Evolutionary conservation across 768 basidiomycete genomes (phyloP).

Genomic region (Tylopilus felleus): DNA sequence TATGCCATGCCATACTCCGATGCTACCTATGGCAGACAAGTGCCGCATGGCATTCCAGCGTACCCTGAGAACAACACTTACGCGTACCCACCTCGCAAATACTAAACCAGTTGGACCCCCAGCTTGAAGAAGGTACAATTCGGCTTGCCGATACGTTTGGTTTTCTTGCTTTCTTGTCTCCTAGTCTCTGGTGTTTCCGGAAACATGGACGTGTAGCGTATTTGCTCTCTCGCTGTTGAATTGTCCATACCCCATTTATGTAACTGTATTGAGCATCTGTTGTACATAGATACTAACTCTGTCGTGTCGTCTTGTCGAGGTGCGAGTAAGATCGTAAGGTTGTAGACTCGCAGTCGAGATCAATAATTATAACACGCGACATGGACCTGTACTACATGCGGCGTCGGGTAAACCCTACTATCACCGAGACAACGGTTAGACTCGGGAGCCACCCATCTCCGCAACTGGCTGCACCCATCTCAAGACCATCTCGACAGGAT

Average conservation of each 20-base stretch:
- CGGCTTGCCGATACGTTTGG: constrained; percentile 3
- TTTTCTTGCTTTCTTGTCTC: constrained; percentile 7
- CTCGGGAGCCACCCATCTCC: neutral
- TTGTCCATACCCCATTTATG: constrained; percentile 6
- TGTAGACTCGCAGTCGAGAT: no score
- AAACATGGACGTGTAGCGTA: constrained; percentile 11
- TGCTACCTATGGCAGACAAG: constrained; percentile 5
- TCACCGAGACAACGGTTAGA: neutral
- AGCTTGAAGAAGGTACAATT: neutral
- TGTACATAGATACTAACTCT: constrained; percentile 8
- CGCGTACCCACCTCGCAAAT: constrained; percentile 7
- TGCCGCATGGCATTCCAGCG: constrained; percentile 11
- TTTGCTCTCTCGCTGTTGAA: constrained; percentile 3
- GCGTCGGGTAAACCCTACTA: neutral
- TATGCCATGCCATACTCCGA: constrained; percentile 11
- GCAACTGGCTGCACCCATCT: neutral
- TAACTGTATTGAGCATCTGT: constrained; percentile 7
- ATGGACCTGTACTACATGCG: no score
- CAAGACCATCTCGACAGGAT: constrained; percentile 7
- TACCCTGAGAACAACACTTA: constrained; percentile 15
- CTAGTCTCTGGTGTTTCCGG: constrained; percentile 8
- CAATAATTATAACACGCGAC: no score
- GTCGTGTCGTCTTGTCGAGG: neutral
- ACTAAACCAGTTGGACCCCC: constrained; percentile 1
- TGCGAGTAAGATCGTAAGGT: neutral